Evolutionary conservation across 2,329 filamentous ascomycete genomes (phyloP).

Genomic region (Dactylella cylindrospora): DNA sequence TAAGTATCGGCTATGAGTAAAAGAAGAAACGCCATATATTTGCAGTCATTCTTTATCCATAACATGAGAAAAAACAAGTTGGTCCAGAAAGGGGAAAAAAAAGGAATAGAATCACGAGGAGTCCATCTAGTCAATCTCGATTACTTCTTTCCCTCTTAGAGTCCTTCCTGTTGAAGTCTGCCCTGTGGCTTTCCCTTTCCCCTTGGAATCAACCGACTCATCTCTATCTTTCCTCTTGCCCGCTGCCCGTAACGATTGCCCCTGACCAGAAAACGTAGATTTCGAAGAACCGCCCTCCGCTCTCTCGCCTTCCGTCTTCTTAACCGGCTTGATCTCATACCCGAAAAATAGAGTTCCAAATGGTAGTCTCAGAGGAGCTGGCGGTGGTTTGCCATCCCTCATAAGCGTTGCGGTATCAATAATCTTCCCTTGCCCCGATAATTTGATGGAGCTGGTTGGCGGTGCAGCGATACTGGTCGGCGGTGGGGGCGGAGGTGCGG

Average conservation of each 20-base stretch:
- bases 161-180: slow-evolving; percentile 25
- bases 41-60: background rate
- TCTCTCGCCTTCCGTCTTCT: slow-evolving; percentile 58
- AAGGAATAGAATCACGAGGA: background rate
- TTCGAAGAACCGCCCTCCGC: background rate
- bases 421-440: slow-evolving; percentile 20
- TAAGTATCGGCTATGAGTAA: no score
- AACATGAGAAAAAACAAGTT: background rate
- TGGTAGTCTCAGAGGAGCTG: slow-evolving; percentile 78
- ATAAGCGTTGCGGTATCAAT: slow-evolving; percentile 48
- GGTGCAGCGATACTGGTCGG: slow-evolving; percentile 53
- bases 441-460: slow-evolving; percentile 50
- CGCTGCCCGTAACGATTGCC: slow-evolving; percentile 20
- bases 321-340: slow-evolving; percentile 86
- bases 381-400: slow-evolving; percentile 54
- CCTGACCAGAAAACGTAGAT: slow-evolving; percentile 30
- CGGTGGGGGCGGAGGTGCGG: slow-evolving; percentile 60
- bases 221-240: slow-evolving; percentile 32
- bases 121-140: slow-evolving; percentile 30
- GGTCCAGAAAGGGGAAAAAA: background rate
- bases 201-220: slow-evolving; percentile 32
- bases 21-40: slow-evolving; percentile 17
- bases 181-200: slow-evolving; percentile 31
- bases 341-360: slow-evolving; percentile 95
- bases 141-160: slow-evolving; percentile 30